phyloP scores from a whole-genome alignment of 2,329 filamentous ascomycete genomes.

The Setomelanomma holmii region DNA sequence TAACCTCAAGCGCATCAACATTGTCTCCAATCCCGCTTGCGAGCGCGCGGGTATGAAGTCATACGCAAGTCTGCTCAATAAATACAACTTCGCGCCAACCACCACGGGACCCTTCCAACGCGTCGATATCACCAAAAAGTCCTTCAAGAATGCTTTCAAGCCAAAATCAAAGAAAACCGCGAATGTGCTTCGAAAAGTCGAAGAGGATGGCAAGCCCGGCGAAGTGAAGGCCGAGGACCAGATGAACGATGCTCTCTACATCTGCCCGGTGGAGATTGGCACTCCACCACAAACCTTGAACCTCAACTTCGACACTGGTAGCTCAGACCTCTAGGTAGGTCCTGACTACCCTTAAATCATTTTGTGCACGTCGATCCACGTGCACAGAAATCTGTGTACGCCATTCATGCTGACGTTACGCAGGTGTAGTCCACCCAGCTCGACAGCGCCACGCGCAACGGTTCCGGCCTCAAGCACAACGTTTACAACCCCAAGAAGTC shows the following conservation, averaged over 20 bases:
- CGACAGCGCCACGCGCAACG: conserved; percentile 48
- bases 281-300: conserved; percentile 62
- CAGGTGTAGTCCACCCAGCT: conserved; percentile 35
- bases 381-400: not conserved
- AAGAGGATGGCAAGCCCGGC: conserved; percentile 6
- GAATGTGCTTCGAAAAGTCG: conserved; percentile 5
- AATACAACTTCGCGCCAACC: not conserved
- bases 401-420: not conserved
- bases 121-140: conserved; percentile 22
- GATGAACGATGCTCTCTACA: conserved; percentile 44
- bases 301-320: conserved; percentile 74
- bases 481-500: conserved; percentile 54
- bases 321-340: conserved; percentile 65
- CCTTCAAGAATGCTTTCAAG: conserved; percentile 29
- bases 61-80: not conserved
- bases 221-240: conserved; percentile 29
- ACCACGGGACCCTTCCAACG: conserved; percentile 26
- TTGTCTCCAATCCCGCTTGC: not conserved
- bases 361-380: not conserved
- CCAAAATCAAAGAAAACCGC: conserved; percentile 8
- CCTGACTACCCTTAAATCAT: not conserved
- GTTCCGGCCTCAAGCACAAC: conserved; percentile 63
- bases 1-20: not conserved
- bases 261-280: conserved; percentile 66
- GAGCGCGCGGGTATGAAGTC: not conserved